phyloP scores from a whole-genome alignment of 1,284 basidiomycete species.

The Trametes sp. region DNA sequence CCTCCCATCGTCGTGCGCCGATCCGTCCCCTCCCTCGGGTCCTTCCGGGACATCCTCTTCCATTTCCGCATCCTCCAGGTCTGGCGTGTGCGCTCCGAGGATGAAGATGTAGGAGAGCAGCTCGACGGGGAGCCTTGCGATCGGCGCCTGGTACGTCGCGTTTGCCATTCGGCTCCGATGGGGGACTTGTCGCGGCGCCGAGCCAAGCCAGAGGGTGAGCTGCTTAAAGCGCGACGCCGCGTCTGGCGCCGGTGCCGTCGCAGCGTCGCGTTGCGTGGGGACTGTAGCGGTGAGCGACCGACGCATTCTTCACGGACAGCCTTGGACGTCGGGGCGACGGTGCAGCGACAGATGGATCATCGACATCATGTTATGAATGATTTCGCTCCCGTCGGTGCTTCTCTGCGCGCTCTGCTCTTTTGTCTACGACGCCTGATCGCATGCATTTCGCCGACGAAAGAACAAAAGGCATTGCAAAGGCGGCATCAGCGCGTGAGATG shows the following conservation, averaged over 20 bases:
- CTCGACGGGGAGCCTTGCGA: slow-evolving; percentile 53
- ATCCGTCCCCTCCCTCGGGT: slow-evolving; percentile 21
- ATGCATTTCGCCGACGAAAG: slow-evolving; percentile 8
- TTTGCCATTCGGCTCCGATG: slow-evolving; percentile 9
- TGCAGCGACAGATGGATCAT: slow-evolving; percentile 22
- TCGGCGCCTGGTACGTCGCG: slow-evolving; percentile 17
- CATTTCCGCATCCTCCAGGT: slow-evolving; percentile 17
- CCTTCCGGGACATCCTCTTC: background rate
- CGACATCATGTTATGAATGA: slow-evolving; percentile 25
- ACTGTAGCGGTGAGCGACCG: slow-evolving; percentile 27
- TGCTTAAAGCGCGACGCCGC: slow-evolving; percentile 17
- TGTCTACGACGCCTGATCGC: slow-evolving; percentile 26
- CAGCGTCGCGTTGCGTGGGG: slow-evolving; percentile 27
- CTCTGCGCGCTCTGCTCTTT: slow-evolving; percentile 22
- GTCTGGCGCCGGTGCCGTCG: slow-evolving; percentile 15
- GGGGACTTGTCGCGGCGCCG: slow-evolving; percentile 4
- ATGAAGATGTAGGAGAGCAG: slow-evolving; percentile 58
- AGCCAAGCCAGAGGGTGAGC: slow-evolving; percentile 22
- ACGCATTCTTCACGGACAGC: slow-evolving; percentile 22
- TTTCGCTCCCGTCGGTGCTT: slow-evolving; percentile 13
- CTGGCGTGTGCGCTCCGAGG: slow-evolving; percentile 45
- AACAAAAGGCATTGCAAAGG: slow-evolving; percentile 28
- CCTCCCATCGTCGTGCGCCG: slow-evolving; percentile 28
- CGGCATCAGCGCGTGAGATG: slow-evolving; percentile 17
- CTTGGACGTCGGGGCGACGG: slow-evolving; percentile 15